Evolutionary conservation across 371 early-diverging fungal genomes (phyloP).

Genomic region (Lichtheimia hyalospora): DNA sequence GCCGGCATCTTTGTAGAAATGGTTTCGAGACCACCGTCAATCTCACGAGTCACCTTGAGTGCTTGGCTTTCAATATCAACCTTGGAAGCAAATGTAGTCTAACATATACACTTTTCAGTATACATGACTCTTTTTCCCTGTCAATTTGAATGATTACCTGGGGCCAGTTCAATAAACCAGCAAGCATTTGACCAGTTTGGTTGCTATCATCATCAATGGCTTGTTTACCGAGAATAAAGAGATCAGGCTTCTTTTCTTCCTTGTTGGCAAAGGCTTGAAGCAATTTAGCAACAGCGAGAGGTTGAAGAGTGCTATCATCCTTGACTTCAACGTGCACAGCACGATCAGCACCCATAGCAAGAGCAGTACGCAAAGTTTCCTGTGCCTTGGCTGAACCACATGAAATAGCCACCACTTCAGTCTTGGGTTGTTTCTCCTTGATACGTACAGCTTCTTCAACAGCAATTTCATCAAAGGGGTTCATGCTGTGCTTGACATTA

Average conservation of each 20-base stretch:
- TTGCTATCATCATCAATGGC: constrained; percentile 97
- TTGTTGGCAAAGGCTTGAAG: constrained; percentile 85
- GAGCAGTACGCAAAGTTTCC: constrained; percentile 94
- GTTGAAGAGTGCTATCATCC: constrained; percentile 74
- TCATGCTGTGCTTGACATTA: constrained; percentile 97
- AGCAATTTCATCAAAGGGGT: constrained; percentile 99
- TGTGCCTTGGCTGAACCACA: constrained; percentile 89
- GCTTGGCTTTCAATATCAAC: constrained; percentile 77
- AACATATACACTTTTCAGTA: not conserved
- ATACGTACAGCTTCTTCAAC: constrained; percentile 94
- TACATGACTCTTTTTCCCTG: not conserved
- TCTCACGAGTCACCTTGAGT: constrained; percentile 88
- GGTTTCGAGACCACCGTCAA: constrained; percentile 98
- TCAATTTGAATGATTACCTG: constrained; percentile 77
- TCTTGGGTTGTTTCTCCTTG: constrained; percentile 78
- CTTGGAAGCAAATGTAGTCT: constrained; percentile 97
- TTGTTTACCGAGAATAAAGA: constrained; percentile 97
- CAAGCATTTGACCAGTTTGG: constrained; percentile 99
- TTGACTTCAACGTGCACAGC: constrained; percentile 93
- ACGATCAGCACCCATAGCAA: constrained; percentile 98
- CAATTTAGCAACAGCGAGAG: constrained; percentile 91
- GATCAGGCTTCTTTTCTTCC: constrained; percentile 83
- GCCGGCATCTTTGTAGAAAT: constrained; percentile 84
- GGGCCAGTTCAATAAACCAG: constrained; percentile 93
- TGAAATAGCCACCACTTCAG: constrained; percentile 87